Evolutionary conservation across 371 early-diverging fungal genomes (phyloP), one percentile per base, ranked within the genome.

Genomic region (Mortierella sp.): DNA sequence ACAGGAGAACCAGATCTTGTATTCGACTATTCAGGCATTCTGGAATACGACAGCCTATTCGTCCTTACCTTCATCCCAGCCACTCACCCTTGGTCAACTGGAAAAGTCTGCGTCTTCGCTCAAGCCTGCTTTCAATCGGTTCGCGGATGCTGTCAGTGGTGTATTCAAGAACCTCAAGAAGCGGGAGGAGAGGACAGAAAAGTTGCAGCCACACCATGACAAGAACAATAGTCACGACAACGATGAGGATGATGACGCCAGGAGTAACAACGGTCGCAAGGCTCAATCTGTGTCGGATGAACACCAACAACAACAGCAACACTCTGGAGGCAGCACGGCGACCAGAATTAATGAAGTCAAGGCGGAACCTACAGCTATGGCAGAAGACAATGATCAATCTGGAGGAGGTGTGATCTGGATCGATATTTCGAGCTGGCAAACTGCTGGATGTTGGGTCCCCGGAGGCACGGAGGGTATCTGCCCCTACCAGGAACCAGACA

Each of bases 341-440:
- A 38, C 65, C 32, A 32, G 29, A 5, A 5, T 29, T 0, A 35
- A 32, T 7, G 68, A 49, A 41, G 35, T 41, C 29, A 48, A 48
- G 16, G 60, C 63, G 3, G 54, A 55, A 41, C 41, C 58, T 56
- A 29, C 60, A 32, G 11, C 43, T 2, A 21, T 54, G 21, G 32
- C 49, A 18, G 70, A 38, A 24, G 65, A n/a, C 5, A 60, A 68
- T 24, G 49, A 24, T 1, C 70, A 43, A 16, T 32, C 60, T 60
- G 60, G 60, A 60, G 60, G 32, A 49, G 86, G 86, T 24, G 74
- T 86, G 73, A 78, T 86, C 14, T 86, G 86, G 86, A 86, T 86
- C 72, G 86, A 86, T 63, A 86, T 86, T 41, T 86, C 86, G 10
- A 86, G 86, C 54, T 86, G 86, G 86, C 86, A 86, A 56, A 86